Evolutionary conservation across 2,329 filamentous ascomycete species (phyloP).

Genomic region (Ceratocystis colombiana): DNA sequence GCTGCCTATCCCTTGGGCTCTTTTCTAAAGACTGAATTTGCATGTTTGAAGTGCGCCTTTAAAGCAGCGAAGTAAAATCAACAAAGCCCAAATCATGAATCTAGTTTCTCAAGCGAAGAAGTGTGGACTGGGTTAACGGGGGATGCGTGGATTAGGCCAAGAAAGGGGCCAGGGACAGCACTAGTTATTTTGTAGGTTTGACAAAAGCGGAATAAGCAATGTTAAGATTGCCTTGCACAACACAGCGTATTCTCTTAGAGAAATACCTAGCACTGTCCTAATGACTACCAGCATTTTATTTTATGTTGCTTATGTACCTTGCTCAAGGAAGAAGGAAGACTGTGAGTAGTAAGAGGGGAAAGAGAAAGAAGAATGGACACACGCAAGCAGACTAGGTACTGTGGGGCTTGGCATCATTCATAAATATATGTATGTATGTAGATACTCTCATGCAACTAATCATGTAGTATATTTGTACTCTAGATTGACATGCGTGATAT

Average conservation of each 20-base stretch:
- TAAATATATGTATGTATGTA: too few species aligned
- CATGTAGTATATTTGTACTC: too few species aligned
- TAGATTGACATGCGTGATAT: too few species aligned
- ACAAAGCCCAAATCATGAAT: neutral
- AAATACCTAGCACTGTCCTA: too few species aligned
- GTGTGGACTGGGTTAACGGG: neutral
- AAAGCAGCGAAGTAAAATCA: neutral
- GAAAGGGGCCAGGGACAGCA: slow-evolving; percentile 3
- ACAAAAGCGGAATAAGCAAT: neutral
- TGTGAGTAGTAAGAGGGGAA: neutral
- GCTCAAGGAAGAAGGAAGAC: neutral
- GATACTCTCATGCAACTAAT: too few species aligned
- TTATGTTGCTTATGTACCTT: neutral
- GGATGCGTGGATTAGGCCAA: neutral
- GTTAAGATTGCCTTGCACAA: neutral
- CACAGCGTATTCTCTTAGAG: too few species aligned
- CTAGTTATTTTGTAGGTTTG: neutral
- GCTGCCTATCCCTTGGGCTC: neutral
- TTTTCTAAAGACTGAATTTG: neutral
- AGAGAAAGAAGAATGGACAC: neutral
- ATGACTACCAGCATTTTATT: neutral
- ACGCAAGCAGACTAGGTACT: too few species aligned
- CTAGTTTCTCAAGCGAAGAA: neutral
- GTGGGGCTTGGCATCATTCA: too few species aligned
- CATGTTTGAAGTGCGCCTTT: neutral